Evolutionary conservation across 1,284 basidiomycete genomes (phyloP).

Genomic region (Testicularia cyperi): DNA sequence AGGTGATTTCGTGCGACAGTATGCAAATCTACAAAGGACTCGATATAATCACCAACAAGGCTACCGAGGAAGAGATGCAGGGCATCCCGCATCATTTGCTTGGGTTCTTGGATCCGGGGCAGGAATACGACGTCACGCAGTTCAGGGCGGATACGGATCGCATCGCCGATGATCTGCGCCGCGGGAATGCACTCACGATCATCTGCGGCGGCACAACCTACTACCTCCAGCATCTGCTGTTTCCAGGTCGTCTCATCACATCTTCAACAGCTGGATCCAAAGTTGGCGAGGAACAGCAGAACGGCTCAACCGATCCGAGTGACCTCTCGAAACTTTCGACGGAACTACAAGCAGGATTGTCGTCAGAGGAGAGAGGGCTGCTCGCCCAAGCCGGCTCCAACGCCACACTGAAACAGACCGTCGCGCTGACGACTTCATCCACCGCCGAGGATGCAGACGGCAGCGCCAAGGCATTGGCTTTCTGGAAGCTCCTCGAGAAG

Average conservation of each 20-base stretch:
- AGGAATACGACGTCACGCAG: constrained; percentile 71
- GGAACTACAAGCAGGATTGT: too few relatives aligned
- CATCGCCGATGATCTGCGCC: constrained; percentile 5
- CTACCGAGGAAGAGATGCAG: constrained; percentile 73
- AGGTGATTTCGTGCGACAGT: constrained; percentile 90
- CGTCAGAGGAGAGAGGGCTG: constrained; percentile 2
- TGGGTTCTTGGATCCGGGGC: constrained; percentile 78
- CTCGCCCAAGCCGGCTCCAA: constrained; percentile 1
- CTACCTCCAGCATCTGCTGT: constrained; percentile 85
- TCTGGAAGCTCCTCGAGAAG: constrained; percentile 71
- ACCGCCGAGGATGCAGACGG: constrained; percentile 1
- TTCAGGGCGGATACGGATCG: constrained; percentile 59
- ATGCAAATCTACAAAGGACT: constrained; percentile 98
- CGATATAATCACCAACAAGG: constrained; percentile 94
- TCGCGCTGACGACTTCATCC: constrained; percentile 1
- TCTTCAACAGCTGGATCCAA: not conserved
- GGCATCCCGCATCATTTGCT: constrained; percentile 87
- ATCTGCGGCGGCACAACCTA: constrained; percentile 94
- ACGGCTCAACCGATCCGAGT: not conserved
- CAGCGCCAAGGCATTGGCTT: too few relatives aligned
- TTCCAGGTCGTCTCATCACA: constrained; percentile 60
- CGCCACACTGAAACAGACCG: constrained; percentile 3
- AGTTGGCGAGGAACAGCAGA: not conserved
- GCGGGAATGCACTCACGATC: constrained; percentile 70
- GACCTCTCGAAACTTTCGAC: too few relatives aligned